phyloP scores from a whole-genome alignment of 306 rosid genomes.

The Fragaria nilgerrensis region DNA sequence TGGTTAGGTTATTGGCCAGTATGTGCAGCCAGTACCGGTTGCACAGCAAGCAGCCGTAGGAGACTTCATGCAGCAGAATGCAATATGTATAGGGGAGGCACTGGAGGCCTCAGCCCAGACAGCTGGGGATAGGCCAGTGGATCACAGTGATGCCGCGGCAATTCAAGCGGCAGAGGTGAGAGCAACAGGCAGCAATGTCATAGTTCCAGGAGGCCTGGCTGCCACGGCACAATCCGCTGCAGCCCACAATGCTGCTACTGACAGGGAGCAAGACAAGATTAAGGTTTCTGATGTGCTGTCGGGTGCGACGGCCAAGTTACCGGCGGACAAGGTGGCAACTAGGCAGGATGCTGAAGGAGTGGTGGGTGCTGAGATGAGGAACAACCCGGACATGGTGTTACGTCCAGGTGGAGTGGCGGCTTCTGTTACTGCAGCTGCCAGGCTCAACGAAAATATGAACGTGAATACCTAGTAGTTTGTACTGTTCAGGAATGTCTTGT shows the following conservation, averaged over 20 bases:
- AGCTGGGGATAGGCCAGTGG: conserved; percentile 50
- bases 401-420: conserved; percentile 74
- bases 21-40: conserved; percentile 36
- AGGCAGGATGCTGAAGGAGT: conserved; percentile 61
- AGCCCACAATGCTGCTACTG: conserved; percentile 37
- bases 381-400: conserved; percentile 32
- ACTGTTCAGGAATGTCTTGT: not conserved
- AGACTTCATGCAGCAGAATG: conserved; percentile 16
- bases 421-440: conserved; percentile 59
- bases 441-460: conserved; percentile 48
- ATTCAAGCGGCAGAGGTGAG: conserved; percentile 76
- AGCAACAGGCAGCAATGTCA: conserved; percentile 47
- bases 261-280: conserved; percentile 43
- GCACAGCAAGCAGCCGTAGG: not conserved
- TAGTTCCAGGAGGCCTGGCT: conserved; percentile 53
- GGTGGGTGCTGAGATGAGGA: conserved; percentile 58
- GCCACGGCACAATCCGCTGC: conserved; percentile 64
- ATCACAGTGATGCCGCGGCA: conserved; percentile 57
- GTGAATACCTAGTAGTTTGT: not conserved
- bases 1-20: conserved; percentile 59
- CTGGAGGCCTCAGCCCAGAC: conserved; percentile 60
- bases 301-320: conserved; percentile 47
- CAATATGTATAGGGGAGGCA: conserved; percentile 73
- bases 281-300: conserved; percentile 45
- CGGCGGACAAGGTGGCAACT: conserved; percentile 53